Evolutionary conservation across 1,284 basidiomycete species (phyloP).

Genomic region (Golubevia pallescens): DNA sequence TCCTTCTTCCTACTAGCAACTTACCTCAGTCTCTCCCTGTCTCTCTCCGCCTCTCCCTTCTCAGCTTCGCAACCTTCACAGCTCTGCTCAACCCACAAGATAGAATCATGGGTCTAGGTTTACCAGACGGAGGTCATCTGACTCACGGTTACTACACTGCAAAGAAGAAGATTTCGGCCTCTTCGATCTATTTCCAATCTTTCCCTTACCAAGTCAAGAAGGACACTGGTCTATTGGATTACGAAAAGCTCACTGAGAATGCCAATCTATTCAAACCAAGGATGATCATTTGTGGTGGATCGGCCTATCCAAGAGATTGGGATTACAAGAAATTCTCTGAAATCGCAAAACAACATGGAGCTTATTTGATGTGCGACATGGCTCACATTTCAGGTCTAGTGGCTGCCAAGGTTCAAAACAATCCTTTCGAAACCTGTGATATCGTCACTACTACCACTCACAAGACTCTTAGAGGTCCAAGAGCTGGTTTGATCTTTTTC

Average conservation of each 20-base stretch:
- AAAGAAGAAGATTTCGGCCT: slow-evolving; percentile 99
- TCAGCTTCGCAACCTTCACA: slow-evolving; percentile 94
- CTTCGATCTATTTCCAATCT: slow-evolving; percentile 99
- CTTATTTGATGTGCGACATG: slow-evolving; percentile 81
- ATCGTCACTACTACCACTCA: slow-evolving; percentile 74
- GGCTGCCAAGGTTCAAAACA: slow-evolving; percentile 88
- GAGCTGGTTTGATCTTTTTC: slow-evolving; percentile 99
- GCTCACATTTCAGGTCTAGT: slow-evolving; percentile 96
- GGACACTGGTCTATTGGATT: slow-evolving; percentile 86
- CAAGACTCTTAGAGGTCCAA: slow-evolving; percentile 98
- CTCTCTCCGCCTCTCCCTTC: not conserved
- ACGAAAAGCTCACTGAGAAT: slow-evolving; percentile 80
- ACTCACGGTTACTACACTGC: slow-evolving; percentile 99
- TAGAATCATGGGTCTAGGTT: slow-evolving; percentile 97
- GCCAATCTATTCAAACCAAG: slow-evolving; percentile 96
- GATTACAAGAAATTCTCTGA: slow-evolving; percentile 74
- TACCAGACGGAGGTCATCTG: slow-evolving; percentile 97
- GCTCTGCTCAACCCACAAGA: slow-evolving; percentile 97
- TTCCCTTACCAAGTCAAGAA: slow-evolving; percentile 84
- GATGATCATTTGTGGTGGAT: slow-evolving; percentile 94
- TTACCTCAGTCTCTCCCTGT: not conserved
- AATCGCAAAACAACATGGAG: slow-evolving; percentile 84
- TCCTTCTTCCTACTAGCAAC: not conserved
- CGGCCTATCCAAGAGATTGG: too few species aligned
- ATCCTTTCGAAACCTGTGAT: slow-evolving; percentile 96